Evolutionary conservation across 495 filamentous ascomycete genomes (phyloP).

Genomic region (Penicillium cosmopolitanum): DNA sequence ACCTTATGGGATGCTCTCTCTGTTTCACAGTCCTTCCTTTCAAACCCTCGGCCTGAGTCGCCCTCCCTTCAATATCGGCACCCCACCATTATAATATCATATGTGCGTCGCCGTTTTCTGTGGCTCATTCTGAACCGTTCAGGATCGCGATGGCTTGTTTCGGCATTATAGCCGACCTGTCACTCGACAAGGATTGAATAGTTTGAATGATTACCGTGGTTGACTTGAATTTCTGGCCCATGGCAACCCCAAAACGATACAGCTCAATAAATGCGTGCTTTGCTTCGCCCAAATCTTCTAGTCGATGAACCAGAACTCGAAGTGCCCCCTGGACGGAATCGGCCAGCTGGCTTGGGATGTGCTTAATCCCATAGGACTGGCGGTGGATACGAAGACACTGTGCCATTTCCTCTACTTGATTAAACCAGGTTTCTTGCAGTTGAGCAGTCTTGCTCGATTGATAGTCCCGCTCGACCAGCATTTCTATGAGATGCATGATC

Average conservation of each 20-base stretch:
- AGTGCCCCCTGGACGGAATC: constrained; percentile 35
- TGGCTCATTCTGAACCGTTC: constrained; percentile 14
- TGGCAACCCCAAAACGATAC: constrained; percentile 33
- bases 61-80: too few relatives aligned
- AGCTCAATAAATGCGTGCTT: constrained; percentile 38
- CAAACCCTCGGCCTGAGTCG: too few relatives aligned
- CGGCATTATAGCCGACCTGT: constrained; percentile 30
- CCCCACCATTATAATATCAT: too few relatives aligned
- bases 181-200: constrained; percentile 25
- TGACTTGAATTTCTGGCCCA: constrained; percentile 33
- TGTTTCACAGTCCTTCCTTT: too few relatives aligned
- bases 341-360: constrained; percentile 38
- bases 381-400: constrained; percentile 36
- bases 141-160: constrained; percentile 31
- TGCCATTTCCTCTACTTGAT: constrained; percentile 36
- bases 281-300: constrained; percentile 26
- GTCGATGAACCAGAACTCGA: constrained; percentile 28
- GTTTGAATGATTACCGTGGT: constrained; percentile 32
- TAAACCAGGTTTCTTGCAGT: constrained; percentile 20
- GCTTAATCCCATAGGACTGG: constrained; percentile 36
- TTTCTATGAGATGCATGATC: constrained; percentile 30
- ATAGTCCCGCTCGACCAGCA: constrained; percentile 25
- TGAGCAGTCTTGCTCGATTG: constrained; percentile 12
- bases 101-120: too few relatives aligned
- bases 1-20: too few relatives aligned